Evolutionary conservation across 805 yeast species (phyloP), one percentile per base, ranked within the genome.

Genomic region (Scheffersomyces spartinae): DNA sequence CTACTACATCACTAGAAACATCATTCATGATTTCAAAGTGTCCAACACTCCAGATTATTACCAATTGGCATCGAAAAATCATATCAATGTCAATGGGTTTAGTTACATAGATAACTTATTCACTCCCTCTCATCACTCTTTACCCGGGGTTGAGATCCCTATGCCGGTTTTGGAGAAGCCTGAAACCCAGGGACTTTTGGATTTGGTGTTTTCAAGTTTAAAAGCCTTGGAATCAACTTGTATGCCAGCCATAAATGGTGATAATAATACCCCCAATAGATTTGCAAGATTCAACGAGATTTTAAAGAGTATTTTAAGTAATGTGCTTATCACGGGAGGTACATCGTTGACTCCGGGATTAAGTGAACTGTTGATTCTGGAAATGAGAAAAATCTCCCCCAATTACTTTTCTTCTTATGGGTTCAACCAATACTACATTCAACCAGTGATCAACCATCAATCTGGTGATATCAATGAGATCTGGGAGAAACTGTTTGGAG

Each of bases 261-360:
- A 57, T 20, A 62, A 64, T 10, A 37, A 39, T 15, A 35, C 43
- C 12, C 32, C 41, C 7, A 40, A 39, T 23, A 32, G 40, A 24
- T 39, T 30, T 30, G 50, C 55, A 15, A 47, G 58, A 23, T 55
- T 58, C 35, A 52, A 50, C 31, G 67, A 61, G 27, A 45, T 51
- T 12, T 54, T 58, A 39, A 53, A 52, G 32, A 49, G 40, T 20
- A 45, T 57, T 25, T 47, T 54, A 26, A 35, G 52, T 18, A 58
- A 52, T 36, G 59, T 76, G 11, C 64, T 77, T 19, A 55, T 76
- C 23, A 71, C 76, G 3, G 85, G 85, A 12, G 74, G 77, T 1
- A 46, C 72, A 3, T 57, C 78, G 3, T 52, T 66, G 29, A 55
- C 71, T 15, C 65, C 67, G 13, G 78, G 77, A 3, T 52, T 77